Base-by-base conservation (phyloP, 2,329 filamentous ascomycete species). In the Stagonosporopsis rhizophila region DNA sequence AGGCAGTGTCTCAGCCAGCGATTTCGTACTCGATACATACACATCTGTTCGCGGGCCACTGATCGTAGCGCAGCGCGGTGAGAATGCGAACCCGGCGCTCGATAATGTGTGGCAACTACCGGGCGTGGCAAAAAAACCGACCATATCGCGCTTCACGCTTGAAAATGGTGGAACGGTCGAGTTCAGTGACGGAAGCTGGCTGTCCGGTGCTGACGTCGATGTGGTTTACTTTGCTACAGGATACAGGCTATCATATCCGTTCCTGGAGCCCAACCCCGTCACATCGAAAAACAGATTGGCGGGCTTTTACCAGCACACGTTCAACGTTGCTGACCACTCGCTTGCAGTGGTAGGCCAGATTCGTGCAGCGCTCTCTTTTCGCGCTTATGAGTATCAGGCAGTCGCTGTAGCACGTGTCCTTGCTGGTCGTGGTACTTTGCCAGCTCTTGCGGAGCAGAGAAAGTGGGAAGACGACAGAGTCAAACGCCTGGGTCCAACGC, bases 341-440 rank as follows among this genome's bases (percentile, higher is more conserved):
- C 75, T 87, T 9, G 71, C 82, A 3, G 87, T 87, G 62, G 77
- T 87, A 2, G 85, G 85, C 20, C 86, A 85, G 3, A 84, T 82
- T 60, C 64, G 70, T 63, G 61, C 66, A 28, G 66, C 66, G 2
- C 55, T 89, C 25, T 89, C 87, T 0, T 89, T 90, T 75, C 88
- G 87, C 67, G 81, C 88, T 25, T 88, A 87, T 51, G 87, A 89
- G 73, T 89, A 85, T 83, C 87, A 89, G 66, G 85, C 85, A 6
- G 86, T 88, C 0, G 78, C 84, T 2, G 84, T 82, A 0, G 86
- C 87, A 1, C 77, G 86, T 0, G 72, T 87, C 2, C 77, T 89
- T 0, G 82, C 86, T 0, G 84, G 85, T 0, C 77, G 83, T 2
- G 81, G 80, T 0, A 73, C 62, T 0, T 71, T 88, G 1, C 87